Base-by-base conservation (phyloP, 495 filamentous ascomycete species). In the Pyrenula aspistea region DNA sequence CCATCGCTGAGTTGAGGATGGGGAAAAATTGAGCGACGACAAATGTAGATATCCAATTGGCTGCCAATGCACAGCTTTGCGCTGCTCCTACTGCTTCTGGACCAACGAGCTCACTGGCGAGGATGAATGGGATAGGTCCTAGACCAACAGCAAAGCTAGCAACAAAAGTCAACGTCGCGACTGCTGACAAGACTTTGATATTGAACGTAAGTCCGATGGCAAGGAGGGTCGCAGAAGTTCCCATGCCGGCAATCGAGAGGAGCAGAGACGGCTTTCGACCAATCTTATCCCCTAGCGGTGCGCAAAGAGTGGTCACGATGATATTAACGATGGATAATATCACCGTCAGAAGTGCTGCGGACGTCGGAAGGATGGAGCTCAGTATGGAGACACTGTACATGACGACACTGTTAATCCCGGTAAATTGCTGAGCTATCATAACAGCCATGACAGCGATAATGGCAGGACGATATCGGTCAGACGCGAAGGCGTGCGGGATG, bases 341-440 rank as follows among this genome's bases (percentile, higher is more conserved):
- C 56, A 97, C 90, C 55, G 90, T 91, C 53, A 97, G 73, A 2
- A 89, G 68, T 0, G 84, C 86, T 0, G 91, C 89, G 25, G 79
- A 86, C 22, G 85, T 82, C 8, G 87, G 86, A 0, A 97, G 71
- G 10, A 96, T 80, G 50, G 76, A 80, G 36, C 83, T 79, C 36
- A 98, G 77, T 1, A 97, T 81, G 2, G 87, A 88, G 1, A 98
- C 93, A 8, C 89, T 93, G 70, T 98, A 97, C 90, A 98, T 96
- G 67, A 98, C 84, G 61, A 97, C 90, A 56, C 87, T 91, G 76
- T 98, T 98, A 72, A 98, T 90, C 24, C 92, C 91, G 25, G 83
- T 86, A 22, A 98, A 76, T 65, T 98, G 93, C 63, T 98, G 93
- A 10, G 88, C 84, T 36, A 91, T 72, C 94, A 97, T 97, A 60